Evolutionary conservation across 2,329 filamentous ascomycete genomes (phyloP).

Genomic region (Chrysosporium queenslandicum): DNA sequence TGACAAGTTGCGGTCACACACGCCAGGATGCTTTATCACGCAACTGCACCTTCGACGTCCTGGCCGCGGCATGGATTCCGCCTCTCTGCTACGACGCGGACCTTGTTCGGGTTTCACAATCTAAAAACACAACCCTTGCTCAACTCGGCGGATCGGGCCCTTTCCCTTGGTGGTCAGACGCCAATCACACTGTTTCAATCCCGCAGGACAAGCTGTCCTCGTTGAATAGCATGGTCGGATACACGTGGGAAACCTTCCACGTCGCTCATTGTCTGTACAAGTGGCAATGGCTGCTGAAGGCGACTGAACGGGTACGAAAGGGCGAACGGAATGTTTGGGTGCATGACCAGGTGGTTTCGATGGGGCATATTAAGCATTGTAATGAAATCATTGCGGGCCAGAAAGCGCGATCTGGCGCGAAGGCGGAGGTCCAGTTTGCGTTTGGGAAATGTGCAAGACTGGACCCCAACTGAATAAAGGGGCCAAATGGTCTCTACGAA

Average conservation of each 20-base stretch:
- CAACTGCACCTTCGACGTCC: slow-evolving; percentile 12
- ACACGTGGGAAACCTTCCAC: slow-evolving; percentile 16
- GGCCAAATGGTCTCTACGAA: too few relatives aligned
- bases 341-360: slow-evolving; percentile 10
- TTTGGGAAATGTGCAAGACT: slow-evolving; percentile 2
- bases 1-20: slow-evolving; percentile 10
- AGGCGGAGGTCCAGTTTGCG: slow-evolving; percentile 9
- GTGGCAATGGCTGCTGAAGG: slow-evolving; percentile 13
- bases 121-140: slow-evolving; percentile 1
- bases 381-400: slow-evolving; percentile 9
- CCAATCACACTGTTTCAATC: slow-evolving; percentile 10
- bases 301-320: slow-evolving; percentile 10
- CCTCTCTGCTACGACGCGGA: slow-evolving; percentile 13
- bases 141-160: slow-evolving; percentile 2
- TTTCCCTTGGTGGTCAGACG: slow-evolving; percentile 13
- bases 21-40: slow-evolving; percentile 11
- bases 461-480: background rate
- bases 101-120: background rate
- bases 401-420: slow-evolving; percentile 2
- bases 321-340: slow-evolving; percentile 14
- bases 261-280: slow-evolving; percentile 14
- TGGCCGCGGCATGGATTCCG: slow-evolving; percentile 13
- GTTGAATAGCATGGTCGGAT: slow-evolving; percentile 9
- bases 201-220: slow-evolving; percentile 2
- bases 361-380: slow-evolving; percentile 12